Evolutionary conservation across 352 stramenopile species (phyloP).

Genomic region (Globisporangium parvum): DNA sequence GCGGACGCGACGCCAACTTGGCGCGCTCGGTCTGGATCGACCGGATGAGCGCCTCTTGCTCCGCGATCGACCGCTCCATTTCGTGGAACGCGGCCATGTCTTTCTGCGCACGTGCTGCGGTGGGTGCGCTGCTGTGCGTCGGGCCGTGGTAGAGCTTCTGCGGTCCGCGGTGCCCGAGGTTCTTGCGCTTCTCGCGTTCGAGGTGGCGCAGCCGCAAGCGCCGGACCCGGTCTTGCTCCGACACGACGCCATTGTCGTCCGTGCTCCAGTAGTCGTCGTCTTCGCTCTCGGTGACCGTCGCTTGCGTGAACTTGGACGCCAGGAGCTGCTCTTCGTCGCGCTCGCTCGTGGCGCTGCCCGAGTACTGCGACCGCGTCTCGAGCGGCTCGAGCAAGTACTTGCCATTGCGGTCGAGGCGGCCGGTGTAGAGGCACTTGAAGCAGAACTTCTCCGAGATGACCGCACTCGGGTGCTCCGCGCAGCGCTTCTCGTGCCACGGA

Average conservation of each 20-base stretch:
- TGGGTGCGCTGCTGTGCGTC: conserved; percentile 19
- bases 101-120: conserved; percentile 14
- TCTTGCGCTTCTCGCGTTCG: conserved; percentile 33
- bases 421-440: conserved; percentile 50
- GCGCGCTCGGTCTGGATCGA: conserved; percentile 29
- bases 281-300: conserved; percentile 13
- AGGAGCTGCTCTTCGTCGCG: conserved; percentile 16
- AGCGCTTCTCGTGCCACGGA: conserved; percentile 45
- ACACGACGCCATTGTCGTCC: conserved; percentile 4
- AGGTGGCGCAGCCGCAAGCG: conserved; percentile 29
- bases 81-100: conserved; percentile 26
- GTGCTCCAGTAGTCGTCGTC: conserved; percentile 14
- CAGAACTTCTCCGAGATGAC: conserved; percentile 64
- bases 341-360: conserved; percentile 12
- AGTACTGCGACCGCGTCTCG: conserved; percentile 25
- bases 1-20: conserved; percentile 9
- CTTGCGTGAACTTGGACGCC: conserved; percentile 11
- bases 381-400: conserved; percentile 24
- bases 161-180: conserved; percentile 5
- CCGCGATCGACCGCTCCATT: conserved; percentile 51
- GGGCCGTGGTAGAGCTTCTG: conserved; percentile 12
- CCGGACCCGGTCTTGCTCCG: conserved; percentile 20
- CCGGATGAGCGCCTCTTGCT: conserved; percentile 44
- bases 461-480: conserved; percentile 49
- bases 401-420: conserved; percentile 43